Conservation (phyloP, 164 flowering plant genomes). For the Taxillus chinensis region DNA sequence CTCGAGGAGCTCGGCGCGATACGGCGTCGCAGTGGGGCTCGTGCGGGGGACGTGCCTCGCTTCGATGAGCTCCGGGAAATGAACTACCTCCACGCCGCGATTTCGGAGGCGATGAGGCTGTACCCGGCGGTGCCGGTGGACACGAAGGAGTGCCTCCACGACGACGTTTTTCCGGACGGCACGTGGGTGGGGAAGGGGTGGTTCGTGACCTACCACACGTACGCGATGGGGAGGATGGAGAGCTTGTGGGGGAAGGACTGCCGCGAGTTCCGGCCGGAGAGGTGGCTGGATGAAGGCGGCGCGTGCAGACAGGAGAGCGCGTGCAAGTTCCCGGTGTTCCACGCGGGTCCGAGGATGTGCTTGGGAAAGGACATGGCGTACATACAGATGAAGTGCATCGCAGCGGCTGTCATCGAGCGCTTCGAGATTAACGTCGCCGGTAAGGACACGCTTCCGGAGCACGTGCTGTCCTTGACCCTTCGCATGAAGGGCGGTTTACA, state of each 20-base stretch:
- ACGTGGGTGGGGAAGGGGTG: slow-evolving; percentile 1
- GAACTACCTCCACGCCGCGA: slow-evolving; percentile 1
- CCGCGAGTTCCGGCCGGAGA: not conserved
- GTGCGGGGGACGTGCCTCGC: not conserved
- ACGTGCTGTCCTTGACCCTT: not conserved
- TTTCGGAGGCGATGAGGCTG: slow-evolving; percentile 5
- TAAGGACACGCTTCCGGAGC: not conserved
- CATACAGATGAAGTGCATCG: not conserved
- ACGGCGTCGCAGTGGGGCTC: too few species aligned
- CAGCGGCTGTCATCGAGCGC: not conserved
- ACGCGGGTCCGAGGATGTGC: slow-evolving; percentile 4
- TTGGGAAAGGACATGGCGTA: slow-evolving; percentile 1
- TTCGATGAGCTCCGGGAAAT: not conserved
- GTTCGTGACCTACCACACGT: not conserved
- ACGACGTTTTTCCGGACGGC: not conserved
- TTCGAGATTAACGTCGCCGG: not conserved
- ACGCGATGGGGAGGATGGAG: slow-evolving; percentile 4
- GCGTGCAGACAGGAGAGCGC: not conserved
- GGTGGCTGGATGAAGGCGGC: not conserved
- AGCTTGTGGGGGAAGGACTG: slow-evolving; percentile 2
- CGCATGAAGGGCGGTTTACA: not conserved
- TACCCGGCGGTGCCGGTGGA: slow-evolving; percentile 6
- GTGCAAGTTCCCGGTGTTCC: not conserved
- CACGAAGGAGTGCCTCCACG: not conserved
- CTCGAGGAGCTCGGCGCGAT: not conserved